Conservation (phyloP, 257 asterid species). For the Lithospermum erythrorhizon region DNA sequence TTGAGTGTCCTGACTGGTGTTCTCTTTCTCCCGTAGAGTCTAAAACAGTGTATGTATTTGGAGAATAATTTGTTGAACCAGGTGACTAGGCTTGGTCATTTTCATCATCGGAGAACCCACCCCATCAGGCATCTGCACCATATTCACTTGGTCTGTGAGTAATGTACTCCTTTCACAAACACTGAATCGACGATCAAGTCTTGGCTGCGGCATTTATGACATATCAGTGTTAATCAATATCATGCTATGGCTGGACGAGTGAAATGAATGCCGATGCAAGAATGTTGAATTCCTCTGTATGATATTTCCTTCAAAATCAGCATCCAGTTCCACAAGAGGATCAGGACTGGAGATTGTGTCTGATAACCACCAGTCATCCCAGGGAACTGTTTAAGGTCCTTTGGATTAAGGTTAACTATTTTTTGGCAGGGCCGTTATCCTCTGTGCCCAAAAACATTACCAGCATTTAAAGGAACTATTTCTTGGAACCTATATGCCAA, state of each 20-base stretch:
- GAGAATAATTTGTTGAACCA: constrained; percentile 31
- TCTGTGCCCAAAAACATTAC: constrained; percentile 95
- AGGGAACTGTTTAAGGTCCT: constrained; percentile 61
- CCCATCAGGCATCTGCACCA: constrained; percentile 55
- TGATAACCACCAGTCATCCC: constrained; percentile 45
- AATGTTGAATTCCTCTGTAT: constrained; percentile 40
- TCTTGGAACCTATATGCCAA: constrained; percentile 77
- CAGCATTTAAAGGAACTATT: constrained; percentile 94
- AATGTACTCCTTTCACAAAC: constrained; percentile 67
- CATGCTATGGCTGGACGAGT: constrained; percentile 69
- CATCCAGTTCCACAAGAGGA: constrained; percentile 72
- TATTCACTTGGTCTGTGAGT: constrained; percentile 44
- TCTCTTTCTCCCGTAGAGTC: constrained; percentile 47
- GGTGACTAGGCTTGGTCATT: constrained; percentile 49
- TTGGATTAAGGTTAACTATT: constrained; percentile 76
- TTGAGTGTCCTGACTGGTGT: constrained; percentile 34
- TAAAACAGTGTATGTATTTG: constrained; percentile 32
- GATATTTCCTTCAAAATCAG: constrained; percentile 69
- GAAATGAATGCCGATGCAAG: constrained; percentile 63
- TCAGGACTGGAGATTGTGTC: constrained; percentile 75
- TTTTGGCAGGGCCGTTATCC: constrained; percentile 87
- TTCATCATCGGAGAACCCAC: constrained; percentile 54
- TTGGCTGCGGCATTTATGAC: constrained; percentile 36
- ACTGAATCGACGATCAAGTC: constrained; percentile 69
- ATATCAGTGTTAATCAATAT: constrained; percentile 53